Conservation (phyloP, 805 yeast genomes). For the Candida oleophila region DNA sequence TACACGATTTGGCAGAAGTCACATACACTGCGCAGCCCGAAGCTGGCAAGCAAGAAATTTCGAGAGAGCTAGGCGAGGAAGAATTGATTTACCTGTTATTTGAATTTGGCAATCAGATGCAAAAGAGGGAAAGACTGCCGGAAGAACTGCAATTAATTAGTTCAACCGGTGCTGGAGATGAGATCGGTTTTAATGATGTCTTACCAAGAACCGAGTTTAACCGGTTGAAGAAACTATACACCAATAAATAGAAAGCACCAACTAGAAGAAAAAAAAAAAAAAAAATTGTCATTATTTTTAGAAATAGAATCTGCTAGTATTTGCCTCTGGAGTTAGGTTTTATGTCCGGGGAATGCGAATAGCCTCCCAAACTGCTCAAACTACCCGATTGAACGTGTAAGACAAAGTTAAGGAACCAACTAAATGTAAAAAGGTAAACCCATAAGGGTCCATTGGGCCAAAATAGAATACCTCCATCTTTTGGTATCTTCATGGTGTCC, state of each 20-base stretch:
- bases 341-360: too few relatives aligned
- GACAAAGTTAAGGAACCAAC: too few relatives aligned
- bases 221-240: slow-evolving; percentile 42
- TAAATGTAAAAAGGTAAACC: too few relatives aligned
- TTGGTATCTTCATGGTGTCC: too few relatives aligned
- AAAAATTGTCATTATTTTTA: too few relatives aligned
- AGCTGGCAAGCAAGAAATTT: slow-evolving; percentile 10
- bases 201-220: slow-evolving; percentile 44
- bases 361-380: too few relatives aligned
- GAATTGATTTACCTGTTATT: slow-evolving; percentile 59
- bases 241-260: not conserved
- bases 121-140: slow-evolving; percentile 41
- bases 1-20: slow-evolving; percentile 67
- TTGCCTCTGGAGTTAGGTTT: not conserved
- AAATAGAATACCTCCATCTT: too few relatives aligned
- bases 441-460: too few relatives aligned
- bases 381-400: too few relatives aligned
- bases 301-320: too few relatives aligned
- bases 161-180: slow-evolving; percentile 22
- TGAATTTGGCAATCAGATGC: slow-evolving; percentile 56
- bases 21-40: slow-evolving; percentile 28
- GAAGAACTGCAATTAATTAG: slow-evolving; percentile 56
- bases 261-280: slow-evolving; percentile 1
- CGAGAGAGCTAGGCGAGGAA: slow-evolving; percentile 55
- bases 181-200: slow-evolving; percentile 44